Evolutionary conservation across 805 yeast genomes (phyloP).

Genomic region (Metschnikowia sp.): DNA sequence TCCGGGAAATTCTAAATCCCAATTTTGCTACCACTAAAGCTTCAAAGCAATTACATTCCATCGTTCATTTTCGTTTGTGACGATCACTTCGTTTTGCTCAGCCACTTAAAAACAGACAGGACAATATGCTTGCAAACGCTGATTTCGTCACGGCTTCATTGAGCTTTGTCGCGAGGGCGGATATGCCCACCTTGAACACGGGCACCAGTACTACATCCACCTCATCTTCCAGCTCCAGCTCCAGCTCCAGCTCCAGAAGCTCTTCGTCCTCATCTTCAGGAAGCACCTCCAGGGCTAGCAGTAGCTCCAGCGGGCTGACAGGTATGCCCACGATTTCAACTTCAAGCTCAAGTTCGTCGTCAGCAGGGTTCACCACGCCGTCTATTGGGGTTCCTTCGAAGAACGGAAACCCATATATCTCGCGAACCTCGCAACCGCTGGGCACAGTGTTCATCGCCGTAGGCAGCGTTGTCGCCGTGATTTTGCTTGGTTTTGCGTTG

Average conservation of each 20-base stretch:
- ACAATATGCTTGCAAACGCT: neutral
- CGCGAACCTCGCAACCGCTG: conserved; percentile 48
- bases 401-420: conserved; percentile 60
- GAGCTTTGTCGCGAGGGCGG: conserved; percentile 2
- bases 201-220: neutral
- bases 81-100: no score
- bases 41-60: no score
- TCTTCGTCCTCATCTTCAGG: no score
- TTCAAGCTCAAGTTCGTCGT: conserved; percentile 13
- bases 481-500: conserved; percentile 47
- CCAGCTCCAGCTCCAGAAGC: no score
- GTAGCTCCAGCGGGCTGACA: neutral
- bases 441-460: conserved; percentile 85
- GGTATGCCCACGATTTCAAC: neutral
- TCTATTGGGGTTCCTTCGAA: conserved; percentile 56
- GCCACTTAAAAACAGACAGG: no score
- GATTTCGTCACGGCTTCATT: conserved; percentile 1
- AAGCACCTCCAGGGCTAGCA: neutral
- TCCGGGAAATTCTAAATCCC: no score
- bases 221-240: no score
- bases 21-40: no score
- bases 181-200: conserved; percentile 5
- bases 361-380: conserved; percentile 40
- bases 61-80: no score
- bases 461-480: conserved; percentile 63